Conservation (phyloP, 2,329 filamentous ascomycete genomes). For the Passalora sequoiae region DNA sequence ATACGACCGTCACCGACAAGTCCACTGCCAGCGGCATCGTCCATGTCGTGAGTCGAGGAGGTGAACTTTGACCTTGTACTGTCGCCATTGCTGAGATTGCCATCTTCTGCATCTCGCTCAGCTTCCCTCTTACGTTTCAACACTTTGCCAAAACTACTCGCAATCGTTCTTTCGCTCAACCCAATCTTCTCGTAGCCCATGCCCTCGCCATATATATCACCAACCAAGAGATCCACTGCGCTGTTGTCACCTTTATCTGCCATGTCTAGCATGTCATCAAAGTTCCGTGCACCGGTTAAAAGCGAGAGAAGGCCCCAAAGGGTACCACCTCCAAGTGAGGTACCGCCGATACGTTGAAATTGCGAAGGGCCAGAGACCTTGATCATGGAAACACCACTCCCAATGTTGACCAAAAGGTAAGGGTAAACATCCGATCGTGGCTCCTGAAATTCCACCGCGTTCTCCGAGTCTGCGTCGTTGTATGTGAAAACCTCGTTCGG, state of each 20-base stretch:
- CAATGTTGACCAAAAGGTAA: slow-evolving; percentile 96
- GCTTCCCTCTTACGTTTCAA: slow-evolving; percentile 86
- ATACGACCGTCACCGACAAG: slow-evolving; percentile 41
- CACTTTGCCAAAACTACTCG: slow-evolving; percentile 93
- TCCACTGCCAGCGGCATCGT: slow-evolving; percentile 30
- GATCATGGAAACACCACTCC: slow-evolving; percentile 93
- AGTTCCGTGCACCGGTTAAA: slow-evolving; percentile 87
- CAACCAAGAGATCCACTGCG: slow-evolving; percentile 91
- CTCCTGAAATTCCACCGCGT: slow-evolving; percentile 79
- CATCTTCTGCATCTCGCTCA: slow-evolving; percentile 72
- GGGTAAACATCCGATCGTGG: slow-evolving; percentile 82
- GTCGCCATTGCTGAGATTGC: slow-evolving; percentile 53
- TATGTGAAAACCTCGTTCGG: slow-evolving; percentile 97
- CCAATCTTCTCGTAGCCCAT: slow-evolving; percentile 95
- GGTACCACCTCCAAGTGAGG: slow-evolving; percentile 91
- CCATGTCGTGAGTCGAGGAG: slow-evolving; percentile 22
- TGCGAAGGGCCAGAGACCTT: slow-evolving; percentile 87
- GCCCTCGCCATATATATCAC: slow-evolving; percentile 97
- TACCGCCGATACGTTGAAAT: slow-evolving; percentile 88
- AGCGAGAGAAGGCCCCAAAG: slow-evolving; percentile 92
- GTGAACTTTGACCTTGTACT: slow-evolving; percentile 30
- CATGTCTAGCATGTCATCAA: slow-evolving; percentile 94
- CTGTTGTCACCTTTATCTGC: slow-evolving; percentile 88
- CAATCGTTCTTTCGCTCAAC: slow-evolving; percentile 90
- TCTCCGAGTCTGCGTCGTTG: slow-evolving; percentile 63